Conservation (phyloP, 2,329 filamentous ascomycete species). For the Calonectria fujianensis region DNA sequence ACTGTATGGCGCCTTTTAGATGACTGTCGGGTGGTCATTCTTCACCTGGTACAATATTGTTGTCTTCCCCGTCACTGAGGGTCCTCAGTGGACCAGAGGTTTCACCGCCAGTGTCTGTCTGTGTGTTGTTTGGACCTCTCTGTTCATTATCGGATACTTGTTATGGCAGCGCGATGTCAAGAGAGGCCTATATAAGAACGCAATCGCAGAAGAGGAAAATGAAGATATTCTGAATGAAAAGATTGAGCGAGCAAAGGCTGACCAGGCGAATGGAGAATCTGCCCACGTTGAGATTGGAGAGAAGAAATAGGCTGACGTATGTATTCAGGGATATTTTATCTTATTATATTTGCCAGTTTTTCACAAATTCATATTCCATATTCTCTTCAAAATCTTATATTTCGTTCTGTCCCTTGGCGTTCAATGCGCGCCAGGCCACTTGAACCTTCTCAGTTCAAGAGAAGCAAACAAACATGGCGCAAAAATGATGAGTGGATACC, state of each 20-base stretch:
- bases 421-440: not conserved
- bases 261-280: not conserved
- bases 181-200: slow-evolving; percentile 46
- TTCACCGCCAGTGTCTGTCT: slow-evolving; percentile 51
- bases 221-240: slow-evolving; percentile 50
- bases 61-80: slow-evolving; percentile 48
- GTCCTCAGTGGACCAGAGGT: slow-evolving; percentile 49
- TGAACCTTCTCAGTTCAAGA: too few relatives aligned
- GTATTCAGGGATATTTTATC: not conserved
- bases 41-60: slow-evolving; percentile 52
- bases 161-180: slow-evolving; percentile 57
- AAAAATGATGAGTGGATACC: not conserved
- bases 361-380: not conserved
- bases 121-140: slow-evolving; percentile 53
- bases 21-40: slow-evolving; percentile 55
- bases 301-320: not conserved
- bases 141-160: slow-evolving; percentile 58
- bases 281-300: not conserved
- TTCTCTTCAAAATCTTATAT: not conserved
- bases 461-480: not conserved
- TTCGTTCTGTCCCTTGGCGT: not conserved
- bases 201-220: slow-evolving; percentile 51
- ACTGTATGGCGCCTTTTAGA: slow-evolving; percentile 43
- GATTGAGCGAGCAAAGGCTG: slow-evolving; percentile 8
- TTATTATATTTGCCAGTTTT: not conserved